Evolutionary conservation across 805 yeast species (phyloP).

Genomic region (Candida yuanshanica): DNA sequence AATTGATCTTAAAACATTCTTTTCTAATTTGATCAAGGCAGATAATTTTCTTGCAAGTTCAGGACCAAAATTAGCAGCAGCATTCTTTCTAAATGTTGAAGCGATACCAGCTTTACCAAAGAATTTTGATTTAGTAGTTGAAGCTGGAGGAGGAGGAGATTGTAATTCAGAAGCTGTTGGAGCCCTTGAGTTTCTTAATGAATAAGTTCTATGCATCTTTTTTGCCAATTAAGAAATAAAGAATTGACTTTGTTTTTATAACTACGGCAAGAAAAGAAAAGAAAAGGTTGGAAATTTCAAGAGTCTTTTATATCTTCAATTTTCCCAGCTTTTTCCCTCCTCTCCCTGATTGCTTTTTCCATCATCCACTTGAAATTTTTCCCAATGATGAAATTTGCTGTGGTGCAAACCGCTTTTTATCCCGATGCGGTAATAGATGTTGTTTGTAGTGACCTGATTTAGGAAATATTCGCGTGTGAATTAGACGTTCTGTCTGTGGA

Average conservation of each 20-base stretch:
- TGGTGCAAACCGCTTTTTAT: not conserved
- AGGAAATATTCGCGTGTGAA: not conserved
- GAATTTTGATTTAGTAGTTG: conserved; percentile 66
- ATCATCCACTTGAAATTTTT: no score
- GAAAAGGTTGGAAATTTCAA: no score
- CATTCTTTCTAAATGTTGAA: conserved; percentile 64
- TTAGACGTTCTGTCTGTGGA: not conserved
- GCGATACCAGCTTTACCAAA: conserved; percentile 73
- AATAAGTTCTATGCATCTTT: conserved; percentile 80
- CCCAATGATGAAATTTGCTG: not conserved
- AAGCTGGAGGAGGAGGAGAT: conserved; percentile 76
- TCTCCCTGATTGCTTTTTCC: not conserved
- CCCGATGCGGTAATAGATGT: not conserved
- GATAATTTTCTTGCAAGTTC: conserved; percentile 90
- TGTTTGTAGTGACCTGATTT: not conserved
- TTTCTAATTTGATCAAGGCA: conserved; percentile 91
- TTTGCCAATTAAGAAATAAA: no score
- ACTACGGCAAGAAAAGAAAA: no score
- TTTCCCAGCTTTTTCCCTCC: no score
- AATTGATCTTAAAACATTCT: conserved; percentile 88
- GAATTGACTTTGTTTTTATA: no score
- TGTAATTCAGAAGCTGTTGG: conserved; percentile 80
- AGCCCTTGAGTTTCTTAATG: conserved; percentile 71
- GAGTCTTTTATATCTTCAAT: no score
- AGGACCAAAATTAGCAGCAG: conserved; percentile 93